Percentiles rank a stretch among this genome's conserved stretches.
phyloP scores from a whole-genome alignment of 805 yeast species.

The Debaryomyces castellii region DNA sequence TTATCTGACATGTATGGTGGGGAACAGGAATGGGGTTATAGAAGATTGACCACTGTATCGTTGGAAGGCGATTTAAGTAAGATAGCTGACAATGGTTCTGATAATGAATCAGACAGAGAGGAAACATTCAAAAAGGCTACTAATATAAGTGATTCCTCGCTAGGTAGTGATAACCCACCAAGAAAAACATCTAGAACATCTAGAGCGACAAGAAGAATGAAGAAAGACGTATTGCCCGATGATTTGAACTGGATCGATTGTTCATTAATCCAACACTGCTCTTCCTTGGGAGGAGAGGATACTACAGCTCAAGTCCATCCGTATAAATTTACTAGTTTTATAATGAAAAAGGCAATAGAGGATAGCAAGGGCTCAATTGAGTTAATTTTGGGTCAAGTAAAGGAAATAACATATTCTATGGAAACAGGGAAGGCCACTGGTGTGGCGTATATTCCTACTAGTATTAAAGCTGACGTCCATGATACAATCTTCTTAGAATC shows the following conservation, averaged over 20 bases:
- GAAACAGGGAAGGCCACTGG: constrained; percentile 71
- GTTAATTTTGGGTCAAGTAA: constrained; percentile 80
- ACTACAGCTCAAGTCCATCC: constrained; percentile 98
- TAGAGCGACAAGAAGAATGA: constrained; percentile 25
- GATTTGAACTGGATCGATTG: constrained; percentile 77
- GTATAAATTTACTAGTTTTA: constrained; percentile 82
- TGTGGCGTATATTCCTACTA: constrained; percentile 57
- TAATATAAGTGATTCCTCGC: constrained; percentile 13
- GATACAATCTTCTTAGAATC: constrained; percentile 51
- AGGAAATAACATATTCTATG: constrained; percentile 59
- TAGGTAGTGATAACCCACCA: constrained; percentile 25
- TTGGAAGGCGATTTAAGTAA: constrained; percentile 75
- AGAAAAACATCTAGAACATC: constrained; percentile 26
- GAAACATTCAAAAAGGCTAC: constrained; percentile 12
- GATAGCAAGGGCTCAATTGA: constrained; percentile 71
- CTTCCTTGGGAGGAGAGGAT: constrained; percentile 76
- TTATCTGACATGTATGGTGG: constrained; percentile 79
- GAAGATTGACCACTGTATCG: constrained; percentile 82
- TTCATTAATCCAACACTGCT: constrained; percentile 67
- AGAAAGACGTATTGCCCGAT: constrained; percentile 43
- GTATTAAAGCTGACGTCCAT: constrained; percentile 26
- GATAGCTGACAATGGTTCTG: constrained; percentile 21
- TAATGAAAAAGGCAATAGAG: constrained; percentile 77
- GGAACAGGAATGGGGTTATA: constrained; percentile 88
- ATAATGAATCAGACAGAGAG: constrained; percentile 9